Evolutionary conservation across 2,329 filamentous ascomycete genomes (phyloP), one percentile per base, ranked within the genome.

Genomic region (Neonectria neomacrospora): DNA sequence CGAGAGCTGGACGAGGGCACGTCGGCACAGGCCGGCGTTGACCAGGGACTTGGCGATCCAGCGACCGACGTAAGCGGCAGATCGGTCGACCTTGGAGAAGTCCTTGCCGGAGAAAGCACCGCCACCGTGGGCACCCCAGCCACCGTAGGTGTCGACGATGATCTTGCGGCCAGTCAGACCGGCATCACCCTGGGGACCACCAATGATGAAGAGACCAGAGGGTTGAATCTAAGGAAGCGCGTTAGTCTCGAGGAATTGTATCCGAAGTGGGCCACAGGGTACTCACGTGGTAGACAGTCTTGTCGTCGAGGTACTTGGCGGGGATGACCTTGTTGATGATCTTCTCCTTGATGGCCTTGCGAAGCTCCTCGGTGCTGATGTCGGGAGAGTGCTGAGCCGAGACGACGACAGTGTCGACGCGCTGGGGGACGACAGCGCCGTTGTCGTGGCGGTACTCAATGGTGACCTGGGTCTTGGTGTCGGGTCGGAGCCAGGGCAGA

Each of bases 71-170:
- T 99, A 99, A 78, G 96, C 96, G 72, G 96, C 96, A 57, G 96
- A 98, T 76, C 96, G 93, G 81, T 99, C 96, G 83, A 99, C 96
- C 90, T 99, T 99, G 88, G 94, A 97, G 90, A 97, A 99, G 83
- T 99, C 96, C 91, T 99, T 99, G 78, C 96, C 96, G 77, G 96
- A 98, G 92, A 99, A 99, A 82, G 96, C 96, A 91, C 96, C 96
- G 87, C 96, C 96, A 88, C 96, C 96, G 88, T 99, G 96, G 75
- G 96, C 96, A 85, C 96, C 96, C 96, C 96, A 98, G 77, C 96
- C 96, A 86, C 96, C 96, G 86, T 99, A 99, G 81, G 96, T 98
- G 86, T 99, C 96, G 80, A 99, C 96, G 73, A 97, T 90, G 89
- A 99, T 99, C 91, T 99, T 99, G 79, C 96, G 94, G 81, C 96